Conservation (phyloP, 2,329 filamentous ascomycete species). For the Fusarium fujikuroi region DNA sequence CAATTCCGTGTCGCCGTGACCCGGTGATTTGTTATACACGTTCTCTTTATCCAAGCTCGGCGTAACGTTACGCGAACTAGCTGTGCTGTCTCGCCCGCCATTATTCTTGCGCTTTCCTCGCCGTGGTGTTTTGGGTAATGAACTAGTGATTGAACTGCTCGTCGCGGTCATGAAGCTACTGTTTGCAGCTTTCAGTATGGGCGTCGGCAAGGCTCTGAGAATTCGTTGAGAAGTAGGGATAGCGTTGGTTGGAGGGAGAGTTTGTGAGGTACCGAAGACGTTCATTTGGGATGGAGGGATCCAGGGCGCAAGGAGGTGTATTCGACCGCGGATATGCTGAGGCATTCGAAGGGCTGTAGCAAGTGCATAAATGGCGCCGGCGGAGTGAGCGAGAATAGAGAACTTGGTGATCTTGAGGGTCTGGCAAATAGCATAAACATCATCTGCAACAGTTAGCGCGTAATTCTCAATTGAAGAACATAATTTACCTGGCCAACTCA, state of each 20-base stretch:
- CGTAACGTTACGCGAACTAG: constrained; percentile 50
- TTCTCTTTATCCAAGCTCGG: constrained; percentile 64
- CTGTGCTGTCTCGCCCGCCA: constrained; percentile 52
- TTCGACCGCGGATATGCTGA: constrained; percentile 91
- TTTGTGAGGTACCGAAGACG: constrained; percentile 77
- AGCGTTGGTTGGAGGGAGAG: constrained; percentile 81
- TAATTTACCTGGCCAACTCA: constrained; percentile 89
- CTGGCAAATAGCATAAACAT: constrained; percentile 94
- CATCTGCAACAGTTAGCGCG: constrained; percentile 57
- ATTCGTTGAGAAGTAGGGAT: constrained; percentile 93
- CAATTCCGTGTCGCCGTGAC: constrained; percentile 33
- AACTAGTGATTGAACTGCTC: constrained; percentile 84
- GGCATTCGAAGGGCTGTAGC: constrained; percentile 96
- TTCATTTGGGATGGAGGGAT: constrained; percentile 96
- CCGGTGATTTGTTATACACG: constrained; percentile 45
- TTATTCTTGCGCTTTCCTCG: constrained; percentile 69
- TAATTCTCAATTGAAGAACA: rapidly evolving
- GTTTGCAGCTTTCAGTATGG: constrained; percentile 92
- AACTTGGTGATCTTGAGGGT: constrained; percentile 93
- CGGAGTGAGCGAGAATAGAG: constrained; percentile 94
- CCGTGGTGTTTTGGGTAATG: constrained; percentile 73
- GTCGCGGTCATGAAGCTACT: constrained; percentile 95
- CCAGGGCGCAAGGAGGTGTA: constrained; percentile 95
- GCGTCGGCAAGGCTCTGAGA: constrained; percentile 86
- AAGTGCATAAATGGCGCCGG: constrained; percentile 96